These are phyloP conservation scores for Trapa incisa DNA, from an alignment of 345 rosid species.

Conservation along the genomic window DNA sequence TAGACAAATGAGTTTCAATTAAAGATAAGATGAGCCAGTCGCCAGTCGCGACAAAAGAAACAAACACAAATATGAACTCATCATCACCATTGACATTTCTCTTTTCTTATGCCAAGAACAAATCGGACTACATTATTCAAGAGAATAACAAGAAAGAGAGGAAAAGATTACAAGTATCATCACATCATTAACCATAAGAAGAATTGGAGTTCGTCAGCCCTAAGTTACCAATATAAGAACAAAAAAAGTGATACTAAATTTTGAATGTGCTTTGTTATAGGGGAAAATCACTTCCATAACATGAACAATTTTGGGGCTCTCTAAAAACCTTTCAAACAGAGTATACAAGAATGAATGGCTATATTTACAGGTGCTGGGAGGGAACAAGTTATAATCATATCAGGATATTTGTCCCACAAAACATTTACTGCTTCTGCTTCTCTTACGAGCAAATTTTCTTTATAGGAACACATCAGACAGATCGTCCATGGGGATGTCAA, in stretches of 20 bases:
- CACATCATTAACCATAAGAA: background rate
- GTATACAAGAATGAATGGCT: slow-evolving; percentile 3
- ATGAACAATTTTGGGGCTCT: background rate
- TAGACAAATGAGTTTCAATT: background rate
- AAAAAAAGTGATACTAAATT: background rate
- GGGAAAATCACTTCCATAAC: background rate
- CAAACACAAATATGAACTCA: background rate
- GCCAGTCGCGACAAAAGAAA: background rate
- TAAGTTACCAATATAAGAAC: background rate
- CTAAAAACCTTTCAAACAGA: background rate
- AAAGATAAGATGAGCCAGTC: background rate
- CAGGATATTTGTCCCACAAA: background rate
- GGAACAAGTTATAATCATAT: background rate
- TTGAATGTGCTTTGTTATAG: background rate
- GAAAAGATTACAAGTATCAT: background rate
- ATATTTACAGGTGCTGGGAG: slow-evolving; percentile 2
- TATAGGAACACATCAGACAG: slow-evolving; percentile 28
- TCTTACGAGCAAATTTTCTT: slow-evolving; percentile 2
- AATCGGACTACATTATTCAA: background rate
- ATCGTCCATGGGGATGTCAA: slow-evolving; percentile 57
- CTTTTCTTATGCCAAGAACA: background rate
- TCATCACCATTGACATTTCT: background rate
- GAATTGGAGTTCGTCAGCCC: background rate
- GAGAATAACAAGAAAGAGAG: background rate
- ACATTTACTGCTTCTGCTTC: background rate